Evolutionary conservation across 768 basidiomycete species (phyloP), one percentile per base, ranked within the genome.

Genomic region (Leccinum fibrillosum): DNA sequence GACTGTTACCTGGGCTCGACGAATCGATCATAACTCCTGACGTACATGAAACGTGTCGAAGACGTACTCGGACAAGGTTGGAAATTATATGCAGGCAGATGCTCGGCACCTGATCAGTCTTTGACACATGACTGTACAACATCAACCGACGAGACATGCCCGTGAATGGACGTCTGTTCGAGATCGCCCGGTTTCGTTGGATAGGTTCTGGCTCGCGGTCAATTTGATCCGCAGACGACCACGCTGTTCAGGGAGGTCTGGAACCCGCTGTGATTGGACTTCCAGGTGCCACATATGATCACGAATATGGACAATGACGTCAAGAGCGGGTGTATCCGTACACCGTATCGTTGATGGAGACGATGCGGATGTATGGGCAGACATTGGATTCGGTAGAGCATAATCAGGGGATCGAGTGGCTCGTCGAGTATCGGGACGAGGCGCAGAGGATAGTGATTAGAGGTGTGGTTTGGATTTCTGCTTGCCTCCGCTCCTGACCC

Each of bases 221-320:
- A 98, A 98, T 98, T 98, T 69, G 97, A 99, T 72, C 92, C 94
- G 3, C 96, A 98, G 75, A 94, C 95, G 63, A 98, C 98, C 74
- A 95, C 91, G 30, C 79, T 99, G 26, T 98, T 98, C 85, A 99
- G 98, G 80, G 97, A 98, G 72, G 94, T 97, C 34, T 82, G 97
- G 58, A 97, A 97, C 71, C 69, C 98, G 63, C 81, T 97, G 34
- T 98, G 96, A 95, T 81, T 98, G 61, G 90, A 90, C 60, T 98
- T 96, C 76, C 88, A 89, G 69, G 94, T 98, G 2, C 96, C 94
- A 21, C 93, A 98, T 76, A 86, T 90, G 53, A 93, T 92, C 62
- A 89, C 88, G 65, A 97, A 95, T 70, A 90, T 97, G 85, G 97
- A 96, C 34, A 99, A 98, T 77, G 96, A 99, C 65, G 97, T 96